These are phyloP conservation scores for Talaromyces verruculosus DNA, from an alignment of 2,329 filamentous ascomycete genomes.

Conservation along the genomic window DNA sequence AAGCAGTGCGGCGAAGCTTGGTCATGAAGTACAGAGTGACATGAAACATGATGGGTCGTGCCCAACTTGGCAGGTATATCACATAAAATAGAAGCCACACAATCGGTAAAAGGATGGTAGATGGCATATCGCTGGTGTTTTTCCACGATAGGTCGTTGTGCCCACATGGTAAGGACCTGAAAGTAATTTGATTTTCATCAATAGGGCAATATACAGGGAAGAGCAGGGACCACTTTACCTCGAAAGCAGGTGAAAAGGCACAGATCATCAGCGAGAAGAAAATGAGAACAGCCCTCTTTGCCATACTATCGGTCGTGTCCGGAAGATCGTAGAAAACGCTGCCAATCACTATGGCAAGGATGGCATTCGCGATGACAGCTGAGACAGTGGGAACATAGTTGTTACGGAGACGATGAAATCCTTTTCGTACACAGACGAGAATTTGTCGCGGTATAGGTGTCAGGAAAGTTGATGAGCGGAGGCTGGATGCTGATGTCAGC, in stretches of 20 bases:
- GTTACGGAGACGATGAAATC: slow-evolving; percentile 69
- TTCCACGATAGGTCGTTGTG: slow-evolving; percentile 84
- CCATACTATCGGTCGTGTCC: slow-evolving; percentile 69
- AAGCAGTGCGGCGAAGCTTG: slow-evolving; percentile 70
- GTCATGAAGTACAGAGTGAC: slow-evolving; percentile 83
- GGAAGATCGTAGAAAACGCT: slow-evolving; percentile 76
- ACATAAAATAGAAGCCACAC: slow-evolving; percentile 71
- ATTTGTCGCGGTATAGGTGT: slow-evolving; percentile 60
- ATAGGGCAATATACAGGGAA: no score
- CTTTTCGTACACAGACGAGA: slow-evolving; percentile 74
- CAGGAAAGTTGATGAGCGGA: background rate
- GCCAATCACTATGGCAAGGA: slow-evolving; percentile 72
- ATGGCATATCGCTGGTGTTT: slow-evolving; percentile 84
- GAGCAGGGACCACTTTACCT: background rate
- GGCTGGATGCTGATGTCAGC: background rate
- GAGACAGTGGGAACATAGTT: slow-evolving; percentile 72
- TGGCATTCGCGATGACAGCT: slow-evolving; percentile 63
- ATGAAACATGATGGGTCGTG: slow-evolving; percentile 72
- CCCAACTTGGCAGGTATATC: slow-evolving; percentile 78
- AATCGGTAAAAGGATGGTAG: slow-evolving; percentile 90
- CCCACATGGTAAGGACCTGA: background rate
- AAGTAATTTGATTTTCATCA: no score
- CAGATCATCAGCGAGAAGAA: background rate
- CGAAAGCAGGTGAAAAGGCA: background rate
- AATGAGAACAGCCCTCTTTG: slow-evolving; percentile 67